These are phyloP conservation scores for Viola pubescens DNA, from an alignment of 441 rosid species.

Conservation along the genomic window DNA sequence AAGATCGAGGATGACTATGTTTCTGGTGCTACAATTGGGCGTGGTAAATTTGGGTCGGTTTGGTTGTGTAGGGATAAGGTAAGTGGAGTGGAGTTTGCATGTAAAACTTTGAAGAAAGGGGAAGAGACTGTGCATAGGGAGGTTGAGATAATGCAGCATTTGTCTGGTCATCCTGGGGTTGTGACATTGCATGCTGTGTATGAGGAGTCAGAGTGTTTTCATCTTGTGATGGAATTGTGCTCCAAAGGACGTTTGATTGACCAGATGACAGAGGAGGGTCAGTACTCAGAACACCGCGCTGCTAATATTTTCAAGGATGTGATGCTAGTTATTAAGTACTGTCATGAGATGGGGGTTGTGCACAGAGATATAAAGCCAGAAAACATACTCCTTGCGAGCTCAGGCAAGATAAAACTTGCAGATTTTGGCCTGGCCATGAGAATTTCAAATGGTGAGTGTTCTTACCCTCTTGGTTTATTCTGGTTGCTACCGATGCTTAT, in stretches of 20 bases:
- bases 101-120: constrained; percentile 80
- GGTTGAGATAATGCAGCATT: constrained; percentile 96
- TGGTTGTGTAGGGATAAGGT: constrained; percentile 57
- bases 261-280: constrained; percentile 58
- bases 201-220: constrained; percentile 72
- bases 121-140: constrained; percentile 90
- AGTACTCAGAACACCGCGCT: constrained; percentile 65
- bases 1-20: constrained; percentile 71
- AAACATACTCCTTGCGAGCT: constrained; percentile 60
- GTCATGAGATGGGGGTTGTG: constrained; percentile 96
- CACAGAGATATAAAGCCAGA: constrained; percentile 96
- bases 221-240: constrained; percentile 93
- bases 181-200: constrained; percentile 83
- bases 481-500: background rate
- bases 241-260: constrained; percentile 86
- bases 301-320: constrained; percentile 85
- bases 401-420: constrained; percentile 84
- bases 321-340: constrained; percentile 73
- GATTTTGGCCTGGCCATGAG: constrained; percentile 98
- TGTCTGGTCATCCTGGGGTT: constrained; percentile 87
- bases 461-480: background rate
- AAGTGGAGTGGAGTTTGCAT: constrained; percentile 60
- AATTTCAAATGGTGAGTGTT: constrained; percentile 59
- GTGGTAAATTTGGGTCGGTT: constrained; percentile 86
- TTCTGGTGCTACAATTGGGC: constrained; percentile 51